Conservation (phyloP, 495 filamentous ascomycete species). For the Aspergillus taichungensis region DNA sequence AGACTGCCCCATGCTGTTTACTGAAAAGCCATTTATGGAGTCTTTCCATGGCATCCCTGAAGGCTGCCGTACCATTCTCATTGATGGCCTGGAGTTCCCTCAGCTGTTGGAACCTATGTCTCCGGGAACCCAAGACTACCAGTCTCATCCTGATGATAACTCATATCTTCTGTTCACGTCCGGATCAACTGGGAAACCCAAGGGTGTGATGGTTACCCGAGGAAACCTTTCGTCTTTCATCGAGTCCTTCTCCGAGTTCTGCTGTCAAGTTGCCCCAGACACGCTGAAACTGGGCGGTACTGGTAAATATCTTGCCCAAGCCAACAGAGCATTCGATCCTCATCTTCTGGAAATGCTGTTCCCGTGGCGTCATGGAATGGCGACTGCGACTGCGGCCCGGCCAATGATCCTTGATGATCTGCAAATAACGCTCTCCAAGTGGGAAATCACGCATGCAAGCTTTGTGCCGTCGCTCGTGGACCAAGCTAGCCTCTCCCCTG, state of each 20-base stretch:
- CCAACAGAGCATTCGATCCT: slow-evolving; percentile 28
- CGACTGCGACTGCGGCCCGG: slow-evolving; percentile 22
- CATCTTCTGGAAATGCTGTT: slow-evolving; percentile 31
- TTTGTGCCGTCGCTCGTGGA: slow-evolving; percentile 30
- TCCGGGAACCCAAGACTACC: slow-evolving; percentile 11
- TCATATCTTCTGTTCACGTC: slow-evolving; percentile 96
- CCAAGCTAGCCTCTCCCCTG: slow-evolving; percentile 17
- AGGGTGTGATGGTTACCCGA: slow-evolving; percentile 73
- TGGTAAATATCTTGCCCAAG: slow-evolving; percentile 27
- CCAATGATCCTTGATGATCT: slow-evolving; percentile 26
- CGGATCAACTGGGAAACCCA: slow-evolving; percentile 93
- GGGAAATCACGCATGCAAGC: slow-evolving; percentile 73
- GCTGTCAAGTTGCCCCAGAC: slow-evolving; percentile 10
- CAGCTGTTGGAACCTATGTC: slow-evolving; percentile 12
- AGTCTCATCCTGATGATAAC: slow-evolving; percentile 71
- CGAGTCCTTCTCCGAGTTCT: slow-evolving; percentile 28
- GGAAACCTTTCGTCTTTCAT: slow-evolving; percentile 39
- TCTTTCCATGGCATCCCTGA: slow-evolving; percentile 17
- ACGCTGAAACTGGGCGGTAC: slow-evolving; percentile 20
- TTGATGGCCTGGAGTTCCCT: slow-evolving; percentile 27
- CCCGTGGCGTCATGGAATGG: slow-evolving; percentile 31
- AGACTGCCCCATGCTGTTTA: slow-evolving; percentile 23
- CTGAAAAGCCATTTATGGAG: slow-evolving; percentile 10
- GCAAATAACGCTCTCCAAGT: slow-evolving; percentile 28
- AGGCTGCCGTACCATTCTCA: slow-evolving; percentile 12